Conservation (phyloP, 306 rosid species). For the Quercus dentata region DNA sequence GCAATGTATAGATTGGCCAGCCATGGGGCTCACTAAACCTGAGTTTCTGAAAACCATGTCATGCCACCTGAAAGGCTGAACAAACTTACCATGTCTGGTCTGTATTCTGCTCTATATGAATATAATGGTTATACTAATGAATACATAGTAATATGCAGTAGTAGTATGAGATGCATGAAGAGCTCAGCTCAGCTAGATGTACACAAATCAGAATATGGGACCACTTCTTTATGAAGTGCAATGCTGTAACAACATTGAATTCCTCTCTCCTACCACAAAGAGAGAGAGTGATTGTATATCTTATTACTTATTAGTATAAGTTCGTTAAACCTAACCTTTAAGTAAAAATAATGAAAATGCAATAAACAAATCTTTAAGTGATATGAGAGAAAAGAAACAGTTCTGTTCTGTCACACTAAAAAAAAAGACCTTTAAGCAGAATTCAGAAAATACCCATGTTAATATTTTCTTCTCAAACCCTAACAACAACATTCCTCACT, state of each 20-base stretch:
- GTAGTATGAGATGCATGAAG: neutral
- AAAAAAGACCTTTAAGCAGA: neutral
- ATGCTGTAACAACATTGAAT: neutral
- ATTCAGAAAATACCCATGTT: constrained; percentile 12
- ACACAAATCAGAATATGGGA: neutral
- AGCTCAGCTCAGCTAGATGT: too few species aligned
- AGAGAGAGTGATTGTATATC: neutral
- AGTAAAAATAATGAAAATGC: neutral
- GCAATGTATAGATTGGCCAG: neutral
- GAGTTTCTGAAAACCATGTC: neutral
- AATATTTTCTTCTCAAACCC: constrained; percentile 40
- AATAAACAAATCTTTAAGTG: neutral
- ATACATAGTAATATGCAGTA: neutral
- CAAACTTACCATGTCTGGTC: constrained; percentile 20
- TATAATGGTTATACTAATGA: neutral
- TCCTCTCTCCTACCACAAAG: neutral
- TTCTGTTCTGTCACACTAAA: neutral
- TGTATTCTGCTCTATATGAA: constrained; percentile 15
- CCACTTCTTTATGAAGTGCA: neutral
- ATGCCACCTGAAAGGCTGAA: constrained; percentile 15
- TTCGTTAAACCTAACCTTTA: constrained; percentile 31
- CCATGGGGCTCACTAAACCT: constrained; percentile 6
- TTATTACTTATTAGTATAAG: neutral
- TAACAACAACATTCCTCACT: constrained; percentile 19
- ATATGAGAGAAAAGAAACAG: neutral